Evolutionary conservation across 805 yeast species (phyloP).

Genomic region (Sungouiella thailandica): DNA sequence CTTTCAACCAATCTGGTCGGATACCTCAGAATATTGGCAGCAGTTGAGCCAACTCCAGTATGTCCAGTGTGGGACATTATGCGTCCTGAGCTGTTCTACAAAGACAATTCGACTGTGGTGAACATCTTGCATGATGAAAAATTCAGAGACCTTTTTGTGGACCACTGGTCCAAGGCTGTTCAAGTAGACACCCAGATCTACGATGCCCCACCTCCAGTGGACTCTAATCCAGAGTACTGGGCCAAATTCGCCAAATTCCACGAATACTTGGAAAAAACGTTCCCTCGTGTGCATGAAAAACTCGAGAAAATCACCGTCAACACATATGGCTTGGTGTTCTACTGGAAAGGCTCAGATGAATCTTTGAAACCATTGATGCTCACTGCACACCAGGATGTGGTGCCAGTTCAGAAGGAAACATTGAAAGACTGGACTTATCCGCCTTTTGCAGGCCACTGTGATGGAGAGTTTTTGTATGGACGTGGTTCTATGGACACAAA

Average conservation of each 20-base stretch:
- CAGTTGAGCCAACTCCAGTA: slow-evolving; percentile 12
- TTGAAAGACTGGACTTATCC: slow-evolving; percentile 34
- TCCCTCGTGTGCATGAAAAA: slow-evolving; percentile 29
- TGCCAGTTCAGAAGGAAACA: slow-evolving; percentile 36
- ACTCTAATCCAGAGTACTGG: slow-evolving; percentile 15
- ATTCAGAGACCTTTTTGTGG: slow-evolving; percentile 8
- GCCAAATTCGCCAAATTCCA: slow-evolving; percentile 22
- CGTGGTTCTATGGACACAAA: slow-evolving; percentile 17
- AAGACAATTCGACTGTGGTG: slow-evolving; percentile 27
- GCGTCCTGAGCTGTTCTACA: slow-evolving; percentile 21
- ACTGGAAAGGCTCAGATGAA: slow-evolving; percentile 31
- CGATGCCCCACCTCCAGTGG: slow-evolving; percentile 15
- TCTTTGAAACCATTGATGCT: slow-evolving; percentile 32
- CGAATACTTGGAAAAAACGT: slow-evolving; percentile 25
- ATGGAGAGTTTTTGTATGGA: slow-evolving; percentile 20
- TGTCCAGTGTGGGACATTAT: slow-evolving; percentile 12
- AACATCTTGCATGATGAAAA: slow-evolving; percentile 8
- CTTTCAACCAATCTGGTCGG: slow-evolving; percentile 18
- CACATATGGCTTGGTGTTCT: slow-evolving; percentile 32
- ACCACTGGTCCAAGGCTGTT: slow-evolving; percentile 11
- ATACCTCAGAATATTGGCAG: slow-evolving; percentile 14
- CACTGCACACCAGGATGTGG: slow-evolving; percentile 40
- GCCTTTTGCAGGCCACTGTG: slow-evolving; percentile 33
- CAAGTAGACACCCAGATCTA: slow-evolving; percentile 15
- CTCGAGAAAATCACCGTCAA: slow-evolving; percentile 31